These are phyloP conservation scores for Fusarium sp. DNA, from an alignment of 2,329 filamentous ascomycete genomes.

Conservation along the genomic window DNA sequence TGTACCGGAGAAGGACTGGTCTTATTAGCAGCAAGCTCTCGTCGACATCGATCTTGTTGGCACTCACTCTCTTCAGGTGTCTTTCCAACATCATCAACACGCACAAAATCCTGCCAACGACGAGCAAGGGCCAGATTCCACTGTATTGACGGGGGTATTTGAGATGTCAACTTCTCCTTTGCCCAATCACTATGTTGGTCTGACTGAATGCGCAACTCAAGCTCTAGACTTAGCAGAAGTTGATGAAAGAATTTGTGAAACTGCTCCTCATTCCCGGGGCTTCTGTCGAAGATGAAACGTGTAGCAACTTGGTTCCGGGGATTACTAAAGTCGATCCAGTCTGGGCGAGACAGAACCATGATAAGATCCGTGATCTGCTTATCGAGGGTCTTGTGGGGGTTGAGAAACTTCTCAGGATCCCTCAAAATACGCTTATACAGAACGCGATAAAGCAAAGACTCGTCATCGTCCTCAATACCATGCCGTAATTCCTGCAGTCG, in stretches of 20 bases:
- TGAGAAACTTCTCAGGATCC: constrained; percentile 70
- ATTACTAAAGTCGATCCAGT: constrained; percentile 78
- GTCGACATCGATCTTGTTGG: neutral
- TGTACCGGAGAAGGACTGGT: constrained; percentile 68
- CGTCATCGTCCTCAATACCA: constrained; percentile 65
- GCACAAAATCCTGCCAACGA: constrained; percentile 76
- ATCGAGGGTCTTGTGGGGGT: constrained; percentile 71
- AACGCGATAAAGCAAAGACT: constrained; percentile 67
- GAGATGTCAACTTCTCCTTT: constrained; percentile 70
- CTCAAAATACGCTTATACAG: constrained; percentile 75
- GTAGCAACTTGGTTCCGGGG: constrained; percentile 78
- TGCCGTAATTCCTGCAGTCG: constrained; percentile 67
- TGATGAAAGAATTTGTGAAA: constrained; percentile 79
- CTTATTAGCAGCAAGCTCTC: neutral
- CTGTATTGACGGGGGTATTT: constrained; percentile 75
- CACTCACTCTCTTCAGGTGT: constrained; percentile 60
- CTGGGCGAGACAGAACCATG: constrained; percentile 71
- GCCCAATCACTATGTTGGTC: constrained; percentile 67
- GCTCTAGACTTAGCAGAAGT: constrained; percentile 76
- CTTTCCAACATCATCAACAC: constrained; percentile 68
- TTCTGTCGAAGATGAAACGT: constrained; percentile 73
- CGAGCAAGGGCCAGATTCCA: constrained; percentile 79
- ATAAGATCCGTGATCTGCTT: constrained; percentile 79
- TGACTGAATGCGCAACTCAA: constrained; percentile 75
- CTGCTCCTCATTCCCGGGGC: constrained; percentile 62